Evolutionary conservation across 2,329 filamentous ascomycete species (phyloP), one percentile per base, ranked within the genome.

Genomic region (Geosmithia putterillii): DNA sequence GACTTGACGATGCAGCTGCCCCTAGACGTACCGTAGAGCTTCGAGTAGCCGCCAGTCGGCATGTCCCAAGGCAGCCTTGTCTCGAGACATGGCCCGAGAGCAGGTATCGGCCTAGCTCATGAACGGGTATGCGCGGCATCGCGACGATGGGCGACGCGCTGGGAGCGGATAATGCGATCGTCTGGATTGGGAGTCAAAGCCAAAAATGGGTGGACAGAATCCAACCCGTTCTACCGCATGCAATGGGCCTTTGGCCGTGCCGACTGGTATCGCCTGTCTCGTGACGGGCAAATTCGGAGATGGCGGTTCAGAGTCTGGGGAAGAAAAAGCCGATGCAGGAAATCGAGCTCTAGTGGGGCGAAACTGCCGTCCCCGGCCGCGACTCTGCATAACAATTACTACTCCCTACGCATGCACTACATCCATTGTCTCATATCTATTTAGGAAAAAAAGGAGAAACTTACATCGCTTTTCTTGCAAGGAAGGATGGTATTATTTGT

Each of bases 41-140:
- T 20, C 49, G 45, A 15, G 42, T n/a, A n/a, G n/a, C 38, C 28
- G 39, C 40, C 10, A n/a, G 32, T 14, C 38, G 50, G 19, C 42
- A 46, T 25, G 39, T 41, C 41, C 46, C 43, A 22, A 70, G 49
- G 49, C 72, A 76, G 36, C 66, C 69, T 38, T 53, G 55, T 3
- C 55, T 57, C 14, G 60, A 57, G 18, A 74, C 48, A 40, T 63
- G 63, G 6, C 71, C 72, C 10, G 57, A 51, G 10, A 76, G 62
- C 38, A 76, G 55, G 46, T 75, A 76, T 48, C 58, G 65, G 51
- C 69, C 63, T 10, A 76, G 61, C 36, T 65, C 63, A 7, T 60
- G 50, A 3, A 65, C 61, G 19, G 68, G 56, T 36, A 68, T 59
- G 22, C 65, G 69, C 18, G 58, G 49, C 72, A 76, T 75, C 17